phyloP scores from a whole-genome alignment of 257 asterid genomes.

The Verbascum thapsus region DNA sequence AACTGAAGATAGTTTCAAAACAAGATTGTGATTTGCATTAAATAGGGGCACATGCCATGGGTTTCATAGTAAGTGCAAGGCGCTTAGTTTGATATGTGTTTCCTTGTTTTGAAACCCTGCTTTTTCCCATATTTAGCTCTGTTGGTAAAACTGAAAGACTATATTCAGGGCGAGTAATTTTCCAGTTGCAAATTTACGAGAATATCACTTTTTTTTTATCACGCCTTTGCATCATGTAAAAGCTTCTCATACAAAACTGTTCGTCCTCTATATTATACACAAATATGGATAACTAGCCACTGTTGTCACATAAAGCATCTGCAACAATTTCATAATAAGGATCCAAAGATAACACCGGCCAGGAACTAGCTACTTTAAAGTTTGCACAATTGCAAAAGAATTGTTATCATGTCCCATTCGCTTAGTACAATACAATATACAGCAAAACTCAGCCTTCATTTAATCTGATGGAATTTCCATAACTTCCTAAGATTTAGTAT shows the following conservation, averaged over 20 bases:
- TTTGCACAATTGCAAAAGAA: not conserved
- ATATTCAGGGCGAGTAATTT: too few species aligned
- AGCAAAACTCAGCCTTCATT: not conserved
- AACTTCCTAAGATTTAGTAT: not conserved
- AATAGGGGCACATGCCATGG: not conserved
- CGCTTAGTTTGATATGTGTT: not conserved
- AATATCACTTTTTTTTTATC: too few species aligned
- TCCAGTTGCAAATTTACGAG: too few species aligned
- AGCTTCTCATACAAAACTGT: too few species aligned
- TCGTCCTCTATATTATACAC: too few species aligned
- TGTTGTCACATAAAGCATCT: too few species aligned
- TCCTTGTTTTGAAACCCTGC: not conserved
- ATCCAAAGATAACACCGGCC: not conserved
- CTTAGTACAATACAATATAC: slow-evolving; percentile 2
- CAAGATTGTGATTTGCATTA: not conserved
- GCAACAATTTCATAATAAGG: not conserved
- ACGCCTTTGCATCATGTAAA: too few species aligned
- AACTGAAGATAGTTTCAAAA: slow-evolving; percentile 6
- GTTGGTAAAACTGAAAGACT: slow-evolving; percentile 9
- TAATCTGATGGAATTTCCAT: not conserved
- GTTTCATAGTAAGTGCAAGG: not conserved
- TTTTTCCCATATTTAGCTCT: slow-evolving; percentile 8
- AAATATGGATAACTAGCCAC: too few species aligned
- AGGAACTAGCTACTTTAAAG: not conserved
- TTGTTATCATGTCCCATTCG: slow-evolving; percentile 4